Conservation (phyloP, 2,329 filamentous ascomycete genomes). For the Rhinocladiella mackenziei region DNA sequence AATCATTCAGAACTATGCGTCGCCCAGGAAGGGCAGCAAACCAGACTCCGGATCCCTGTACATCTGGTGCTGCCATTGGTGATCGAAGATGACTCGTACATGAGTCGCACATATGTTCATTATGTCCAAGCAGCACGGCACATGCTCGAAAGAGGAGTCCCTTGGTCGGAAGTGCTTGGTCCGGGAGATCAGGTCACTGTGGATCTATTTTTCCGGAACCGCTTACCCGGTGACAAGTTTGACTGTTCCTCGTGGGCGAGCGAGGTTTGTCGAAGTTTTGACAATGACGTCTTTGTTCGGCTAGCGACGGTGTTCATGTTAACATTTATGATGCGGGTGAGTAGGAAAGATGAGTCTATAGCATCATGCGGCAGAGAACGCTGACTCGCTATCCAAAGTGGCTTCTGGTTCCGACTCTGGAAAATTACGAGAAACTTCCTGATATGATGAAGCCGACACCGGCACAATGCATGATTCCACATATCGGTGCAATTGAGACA, state of each 20-base stretch:
- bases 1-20: constrained; percentile 19
- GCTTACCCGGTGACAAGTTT: constrained; percentile 12
- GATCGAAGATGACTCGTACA: constrained; percentile 18
- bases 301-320: constrained; percentile 17
- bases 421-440: constrained; percentile 18
- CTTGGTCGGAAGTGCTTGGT: constrained; percentile 10
- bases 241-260: constrained; percentile 25
- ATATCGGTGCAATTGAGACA: constrained; percentile 25
- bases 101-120: constrained; percentile 22
- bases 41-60: constrained; percentile 14
- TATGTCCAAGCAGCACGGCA: constrained; percentile 19
- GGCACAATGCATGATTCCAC: constrained; percentile 21
- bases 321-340: constrained; percentile 24
- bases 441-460: constrained; percentile 28
- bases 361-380: neutral
- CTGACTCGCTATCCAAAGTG: constrained; percentile 11
- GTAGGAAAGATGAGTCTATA: neutral
- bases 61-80: constrained; percentile 22
- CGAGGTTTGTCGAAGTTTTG: constrained; percentile 21
- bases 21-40: constrained; percentile 15
- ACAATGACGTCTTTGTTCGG: constrained; percentile 21
- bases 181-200: constrained; percentile 9
- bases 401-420: constrained; percentile 17
- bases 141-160: constrained; percentile 19
- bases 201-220: constrained; percentile 22